phyloP scores from a whole-genome alignment of 202 grass and related monocot species.

The Setaria italica region DNA sequence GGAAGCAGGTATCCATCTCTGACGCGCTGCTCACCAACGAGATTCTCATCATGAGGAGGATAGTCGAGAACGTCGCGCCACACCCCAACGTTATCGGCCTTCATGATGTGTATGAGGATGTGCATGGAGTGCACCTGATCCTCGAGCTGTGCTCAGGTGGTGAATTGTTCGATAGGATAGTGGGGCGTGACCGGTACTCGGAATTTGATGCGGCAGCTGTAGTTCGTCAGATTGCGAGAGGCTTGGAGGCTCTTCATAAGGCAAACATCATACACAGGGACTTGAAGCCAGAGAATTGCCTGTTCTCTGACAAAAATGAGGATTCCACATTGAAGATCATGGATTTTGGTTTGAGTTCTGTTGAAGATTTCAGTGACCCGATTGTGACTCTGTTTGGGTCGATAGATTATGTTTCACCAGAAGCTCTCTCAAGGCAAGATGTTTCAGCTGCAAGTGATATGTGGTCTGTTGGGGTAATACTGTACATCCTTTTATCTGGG shows the following conservation, averaged over 20 bases:
- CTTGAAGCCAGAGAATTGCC: constrained; percentile 72
- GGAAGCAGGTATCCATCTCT: constrained; percentile 76
- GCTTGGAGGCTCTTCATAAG: constrained; percentile 68
- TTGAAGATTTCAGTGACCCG: constrained; percentile 69
- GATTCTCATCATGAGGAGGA: constrained; percentile 75
- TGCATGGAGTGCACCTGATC: constrained; percentile 56
- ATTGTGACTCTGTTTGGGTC: constrained; percentile 71
- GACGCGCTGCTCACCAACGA: constrained; percentile 68
- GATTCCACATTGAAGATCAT: constrained; percentile 68
- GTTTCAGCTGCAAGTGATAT: constrained; percentile 75
- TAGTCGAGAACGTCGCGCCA: constrained; percentile 70
- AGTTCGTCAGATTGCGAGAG: constrained; percentile 61
- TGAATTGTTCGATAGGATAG: constrained; percentile 71
- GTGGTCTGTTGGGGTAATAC: constrained; percentile 80
- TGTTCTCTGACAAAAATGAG: constrained; percentile 55
- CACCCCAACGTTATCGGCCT: constrained; percentile 69
- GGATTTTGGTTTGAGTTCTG: constrained; percentile 80
- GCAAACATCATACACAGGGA: constrained; percentile 69
- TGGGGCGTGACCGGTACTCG: constrained; percentile 51
- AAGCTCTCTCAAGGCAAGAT: constrained; percentile 61
- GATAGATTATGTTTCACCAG: constrained; percentile 78
- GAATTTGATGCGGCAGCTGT: constrained; percentile 63
- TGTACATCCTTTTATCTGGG: constrained; percentile 79
- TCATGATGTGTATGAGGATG: constrained; percentile 76
- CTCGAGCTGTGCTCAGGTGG: constrained; percentile 70